Conservation (phyloP, 345 rosid genomes). For the Arabidopsis thaliana region DNA sequence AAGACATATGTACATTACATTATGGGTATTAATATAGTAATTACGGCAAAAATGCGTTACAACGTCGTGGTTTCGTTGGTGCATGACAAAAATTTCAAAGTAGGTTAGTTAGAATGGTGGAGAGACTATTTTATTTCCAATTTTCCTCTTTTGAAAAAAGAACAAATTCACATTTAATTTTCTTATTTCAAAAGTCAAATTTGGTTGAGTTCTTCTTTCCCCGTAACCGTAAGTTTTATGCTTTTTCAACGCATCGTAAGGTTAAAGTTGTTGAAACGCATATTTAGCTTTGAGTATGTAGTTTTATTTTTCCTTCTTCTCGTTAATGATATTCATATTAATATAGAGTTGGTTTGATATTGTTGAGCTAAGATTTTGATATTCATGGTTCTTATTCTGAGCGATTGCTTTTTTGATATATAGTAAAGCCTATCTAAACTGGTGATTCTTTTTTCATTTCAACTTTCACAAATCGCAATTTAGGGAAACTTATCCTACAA, state of each 20-base stretch:
- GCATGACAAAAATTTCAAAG: constrained; percentile 38
- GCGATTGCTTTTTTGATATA: background rate
- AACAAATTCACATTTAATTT: constrained; percentile 22
- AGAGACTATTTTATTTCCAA: constrained; percentile 24
- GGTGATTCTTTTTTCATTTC: background rate
- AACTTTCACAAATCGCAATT: background rate
- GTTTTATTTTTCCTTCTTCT: background rate
- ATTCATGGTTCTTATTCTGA: constrained; percentile 1
- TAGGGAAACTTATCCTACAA: background rate
- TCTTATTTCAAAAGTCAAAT: constrained; percentile 27
- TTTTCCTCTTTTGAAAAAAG: constrained; percentile 15
- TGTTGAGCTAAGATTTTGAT: constrained; percentile 33
- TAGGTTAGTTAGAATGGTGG: constrained; percentile 42
- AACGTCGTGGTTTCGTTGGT: constrained; percentile 44
- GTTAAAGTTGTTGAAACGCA: constrained; percentile 21
- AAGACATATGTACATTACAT: background rate
- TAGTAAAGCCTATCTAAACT: background rate
- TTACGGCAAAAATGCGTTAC: constrained; percentile 37
- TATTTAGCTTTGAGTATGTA: background rate
- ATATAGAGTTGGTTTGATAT: constrained; percentile 27
- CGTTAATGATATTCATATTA: background rate
- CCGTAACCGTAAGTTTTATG: constrained; percentile 24
- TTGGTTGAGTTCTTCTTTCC: background rate
- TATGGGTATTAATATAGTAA: constrained; percentile 15
- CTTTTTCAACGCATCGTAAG: constrained; percentile 28